Evolutionary conservation across 2,329 filamentous ascomycete species (phyloP).

Genomic region (Tolypocladium sp.): DNA sequence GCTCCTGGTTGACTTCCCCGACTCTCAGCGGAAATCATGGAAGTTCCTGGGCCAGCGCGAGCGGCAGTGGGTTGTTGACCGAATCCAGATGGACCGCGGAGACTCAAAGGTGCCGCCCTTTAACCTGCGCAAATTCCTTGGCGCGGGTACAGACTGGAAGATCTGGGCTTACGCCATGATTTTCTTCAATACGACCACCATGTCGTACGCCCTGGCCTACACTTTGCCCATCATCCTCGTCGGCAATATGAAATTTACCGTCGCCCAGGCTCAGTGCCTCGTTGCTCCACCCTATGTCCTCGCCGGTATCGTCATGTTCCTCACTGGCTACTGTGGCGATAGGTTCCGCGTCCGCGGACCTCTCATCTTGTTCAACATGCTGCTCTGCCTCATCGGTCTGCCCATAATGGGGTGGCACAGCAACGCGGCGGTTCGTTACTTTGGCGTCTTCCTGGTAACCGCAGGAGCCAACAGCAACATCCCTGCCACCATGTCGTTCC

Average conservation of each 20-base stretch:
- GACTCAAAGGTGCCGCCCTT: slow-evolving; percentile 48
- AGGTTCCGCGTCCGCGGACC: slow-evolving; percentile 57
- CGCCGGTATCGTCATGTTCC: slow-evolving; percentile 53
- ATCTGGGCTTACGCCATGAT: slow-evolving; percentile 54
- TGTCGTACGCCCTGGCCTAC: slow-evolving; percentile 68
- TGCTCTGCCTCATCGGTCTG: slow-evolving; percentile 59
- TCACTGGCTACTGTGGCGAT: slow-evolving; percentile 55
- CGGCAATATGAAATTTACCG: slow-evolving; percentile 51
- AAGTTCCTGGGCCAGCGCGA: slow-evolving; percentile 44
- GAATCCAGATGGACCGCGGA: slow-evolving; percentile 48
- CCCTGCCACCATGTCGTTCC: slow-evolving; percentile 66
- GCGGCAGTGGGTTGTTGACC: slow-evolving; percentile 40
- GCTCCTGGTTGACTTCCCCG: slow-evolving; percentile 56
- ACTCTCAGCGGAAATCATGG: slow-evolving; percentile 41
- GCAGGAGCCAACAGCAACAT: slow-evolving; percentile 72
- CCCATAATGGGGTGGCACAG: slow-evolving; percentile 62
- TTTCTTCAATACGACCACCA: slow-evolving; percentile 59
- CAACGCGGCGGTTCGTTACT: slow-evolving; percentile 51
- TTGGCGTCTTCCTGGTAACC: slow-evolving; percentile 67
- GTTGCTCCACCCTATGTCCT: slow-evolving; percentile 61
- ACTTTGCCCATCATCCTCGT: slow-evolving; percentile 70
- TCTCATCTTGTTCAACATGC: slow-evolving; percentile 55
- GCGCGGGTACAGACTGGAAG: slow-evolving; percentile 40
- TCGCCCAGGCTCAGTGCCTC: slow-evolving; percentile 59
- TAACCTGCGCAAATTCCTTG: slow-evolving; percentile 34